These are phyloP conservation scores for Nicotiana sylvestris DNA, from an alignment of 257 asterid species.

Conservation along the genomic window DNA sequence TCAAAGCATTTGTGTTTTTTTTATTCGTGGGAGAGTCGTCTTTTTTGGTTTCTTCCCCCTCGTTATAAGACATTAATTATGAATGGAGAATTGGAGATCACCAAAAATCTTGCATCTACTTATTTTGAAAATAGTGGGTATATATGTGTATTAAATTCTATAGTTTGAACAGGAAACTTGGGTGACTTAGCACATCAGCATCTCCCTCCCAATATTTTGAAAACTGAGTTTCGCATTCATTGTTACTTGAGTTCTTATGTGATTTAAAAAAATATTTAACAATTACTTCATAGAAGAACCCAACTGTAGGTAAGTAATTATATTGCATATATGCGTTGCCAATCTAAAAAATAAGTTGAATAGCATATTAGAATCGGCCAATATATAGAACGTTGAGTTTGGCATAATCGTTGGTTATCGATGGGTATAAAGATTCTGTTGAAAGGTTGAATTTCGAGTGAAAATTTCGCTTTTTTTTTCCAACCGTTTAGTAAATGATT, in stretches of 20 bases:
- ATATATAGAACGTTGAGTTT: too few relatives aligned
- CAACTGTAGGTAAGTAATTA: too few relatives aligned
- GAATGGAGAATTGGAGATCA: background rate
- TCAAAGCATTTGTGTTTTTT: background rate
- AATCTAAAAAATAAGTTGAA: background rate
- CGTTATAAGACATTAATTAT: background rate
- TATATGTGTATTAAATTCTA: background rate
- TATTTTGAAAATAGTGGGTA: background rate
- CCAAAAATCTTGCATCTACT: background rate
- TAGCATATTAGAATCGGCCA: background rate
- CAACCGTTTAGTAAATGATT: too few relatives aligned
- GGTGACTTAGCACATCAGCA: background rate
- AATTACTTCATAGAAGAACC: background rate
- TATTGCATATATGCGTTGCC: too few relatives aligned
- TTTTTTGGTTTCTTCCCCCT: background rate
- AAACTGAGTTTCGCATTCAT: background rate
- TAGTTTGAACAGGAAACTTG: background rate
- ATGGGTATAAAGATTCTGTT: too few relatives aligned
- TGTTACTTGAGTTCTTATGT: background rate
- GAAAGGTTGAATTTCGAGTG: background rate
- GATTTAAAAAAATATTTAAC: background rate
- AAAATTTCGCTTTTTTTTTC: too few relatives aligned
- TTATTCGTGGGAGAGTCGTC: background rate
- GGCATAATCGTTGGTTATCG: too few relatives aligned
- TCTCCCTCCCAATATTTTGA: slow-evolving; percentile 1